phyloP scores from a whole-genome alignment of 2,329 filamentous ascomycete genomes.

The Aspergillus nomiae region DNA sequence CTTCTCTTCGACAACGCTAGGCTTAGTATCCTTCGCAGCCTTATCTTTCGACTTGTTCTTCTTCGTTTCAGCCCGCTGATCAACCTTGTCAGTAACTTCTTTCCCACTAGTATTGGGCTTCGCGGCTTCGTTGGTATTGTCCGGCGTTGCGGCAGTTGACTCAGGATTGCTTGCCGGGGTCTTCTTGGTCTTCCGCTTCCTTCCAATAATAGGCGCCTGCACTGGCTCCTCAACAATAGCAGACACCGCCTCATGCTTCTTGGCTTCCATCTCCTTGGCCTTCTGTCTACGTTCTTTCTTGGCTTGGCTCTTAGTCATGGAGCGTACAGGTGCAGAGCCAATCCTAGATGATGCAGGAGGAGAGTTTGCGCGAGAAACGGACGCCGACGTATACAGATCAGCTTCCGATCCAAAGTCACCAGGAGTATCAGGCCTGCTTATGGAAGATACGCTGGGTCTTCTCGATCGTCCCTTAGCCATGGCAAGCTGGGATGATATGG shows the following conservation, averaged over 20 bases:
- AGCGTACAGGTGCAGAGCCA: conserved; percentile 60
- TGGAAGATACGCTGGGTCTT: conserved; percentile 53
- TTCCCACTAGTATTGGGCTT: conserved; percentile 19
- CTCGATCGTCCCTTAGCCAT: conserved; percentile 35
- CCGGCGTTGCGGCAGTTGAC: conserved; percentile 11
- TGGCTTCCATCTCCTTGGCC: conserved; percentile 48
- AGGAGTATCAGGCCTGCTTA: conserved; percentile 62
- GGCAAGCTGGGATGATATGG: conserved; percentile 33
- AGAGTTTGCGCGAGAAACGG: conserved; percentile 62
- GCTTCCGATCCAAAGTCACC: conserved; percentile 62
- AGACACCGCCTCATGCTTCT: conserved; percentile 44
- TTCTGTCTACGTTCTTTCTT: conserved; percentile 61
- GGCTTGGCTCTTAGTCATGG: conserved; percentile 63
- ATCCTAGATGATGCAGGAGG: conserved; percentile 56
- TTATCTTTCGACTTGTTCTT: conserved; percentile 30
- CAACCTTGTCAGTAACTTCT: conserved; percentile 23
- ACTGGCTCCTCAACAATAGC: conserved; percentile 52
- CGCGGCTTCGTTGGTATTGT: conserved; percentile 15
- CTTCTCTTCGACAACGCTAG: conserved; percentile 24
- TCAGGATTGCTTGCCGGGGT: conserved; percentile 33
- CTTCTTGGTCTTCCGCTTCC: conserved; percentile 62
- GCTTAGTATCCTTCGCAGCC: conserved; percentile 22
- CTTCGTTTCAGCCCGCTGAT: conserved; percentile 30
- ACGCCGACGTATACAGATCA: conserved; percentile 59
- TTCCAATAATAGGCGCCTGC: conserved; percentile 63